phyloP scores from a whole-genome alignment of 2,329 filamentous ascomycete species.

The Pseudogymnoascus sp. region DNA sequence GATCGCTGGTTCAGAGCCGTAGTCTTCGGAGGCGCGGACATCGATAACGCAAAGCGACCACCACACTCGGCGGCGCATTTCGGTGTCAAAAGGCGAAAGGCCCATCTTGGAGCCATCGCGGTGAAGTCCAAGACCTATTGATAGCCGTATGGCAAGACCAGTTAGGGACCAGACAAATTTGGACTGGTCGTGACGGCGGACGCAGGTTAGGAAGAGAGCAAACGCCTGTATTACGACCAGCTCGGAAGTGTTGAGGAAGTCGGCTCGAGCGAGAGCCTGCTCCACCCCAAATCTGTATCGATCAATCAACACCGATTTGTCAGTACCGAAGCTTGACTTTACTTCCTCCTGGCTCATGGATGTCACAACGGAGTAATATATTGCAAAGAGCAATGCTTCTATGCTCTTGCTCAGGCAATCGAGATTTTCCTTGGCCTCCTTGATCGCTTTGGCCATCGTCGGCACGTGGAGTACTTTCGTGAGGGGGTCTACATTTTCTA shows the following conservation, averaged over 20 bases:
- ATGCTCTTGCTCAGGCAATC: constrained; percentile 41
- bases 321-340: constrained; percentile 33
- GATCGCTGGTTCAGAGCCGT: constrained; percentile 55
- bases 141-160: constrained; percentile 50
- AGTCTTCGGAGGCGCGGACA: constrained; percentile 52
- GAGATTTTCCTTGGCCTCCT: constrained; percentile 52
- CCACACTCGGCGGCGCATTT: constrained; percentile 53
- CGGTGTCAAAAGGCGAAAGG: constrained; percentile 50
- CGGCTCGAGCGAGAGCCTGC: constrained; percentile 46
- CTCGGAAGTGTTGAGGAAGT: constrained; percentile 47
- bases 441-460: constrained; percentile 53
- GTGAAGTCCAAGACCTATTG: constrained; percentile 52
- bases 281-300: constrained; percentile 47
- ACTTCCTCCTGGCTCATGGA: constrained; percentile 27
- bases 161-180: constrained; percentile 48
- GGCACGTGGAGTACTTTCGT: constrained; percentile 66
- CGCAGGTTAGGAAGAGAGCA: constrained; percentile 45
- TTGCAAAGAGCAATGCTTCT: constrained; percentile 46
- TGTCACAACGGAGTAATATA: constrained; percentile 48
- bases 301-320: constrained; percentile 36
- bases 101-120: constrained; percentile 48
- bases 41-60: constrained; percentile 55
- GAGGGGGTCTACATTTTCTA: constrained; percentile 66
- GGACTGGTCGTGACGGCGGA: constrained; percentile 40
- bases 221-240: constrained; percentile 48